phyloP scores from a whole-genome alignment of 169 alveolate species.

The Eimeria praecox region DNA sequence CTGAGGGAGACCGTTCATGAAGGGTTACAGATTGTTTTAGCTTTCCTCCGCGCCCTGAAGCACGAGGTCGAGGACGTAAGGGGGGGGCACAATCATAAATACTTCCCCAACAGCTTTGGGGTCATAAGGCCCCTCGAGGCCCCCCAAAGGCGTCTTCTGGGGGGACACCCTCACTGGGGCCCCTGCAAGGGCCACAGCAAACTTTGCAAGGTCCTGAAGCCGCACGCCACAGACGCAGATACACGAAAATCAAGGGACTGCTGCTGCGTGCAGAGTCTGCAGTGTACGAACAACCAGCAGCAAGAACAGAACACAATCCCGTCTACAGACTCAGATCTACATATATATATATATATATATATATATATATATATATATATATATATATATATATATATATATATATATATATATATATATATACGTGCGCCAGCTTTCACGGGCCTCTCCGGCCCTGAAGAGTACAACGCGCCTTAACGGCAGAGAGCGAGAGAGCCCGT shows the following conservation, averaged over 20 bases:
- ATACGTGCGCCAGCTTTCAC: too few relatives aligned
- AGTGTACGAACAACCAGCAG: neutral
- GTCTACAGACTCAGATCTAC: too few relatives aligned
- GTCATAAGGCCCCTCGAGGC: constrained; percentile 48
- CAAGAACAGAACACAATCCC: neutral
- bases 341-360: too few relatives aligned
- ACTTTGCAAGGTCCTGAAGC: constrained; percentile 18
- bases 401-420: neutral
- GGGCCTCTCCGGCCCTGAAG: too few relatives aligned
- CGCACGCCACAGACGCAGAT: neutral
- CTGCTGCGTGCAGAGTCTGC: neutral
- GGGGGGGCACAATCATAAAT: constrained; percentile 41
- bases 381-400: too few relatives aligned
- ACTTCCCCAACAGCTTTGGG: neutral
- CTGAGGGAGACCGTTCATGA: neutral
- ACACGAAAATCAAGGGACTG: neutral
- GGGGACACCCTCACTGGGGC: neutral
- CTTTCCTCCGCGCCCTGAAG: neutral
- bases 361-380: too few relatives aligned
- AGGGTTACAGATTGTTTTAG: too few relatives aligned
- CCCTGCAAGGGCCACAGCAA: constrained; percentile 64
- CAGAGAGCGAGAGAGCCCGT: neutral
- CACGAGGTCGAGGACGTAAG: constrained; percentile 29
- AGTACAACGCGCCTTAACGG: too few relatives aligned
- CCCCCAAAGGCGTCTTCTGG: neutral